Conservation (phyloP, 495 filamentous ascomycete genomes). For the Symbiotaphrina buchneri region DNA sequence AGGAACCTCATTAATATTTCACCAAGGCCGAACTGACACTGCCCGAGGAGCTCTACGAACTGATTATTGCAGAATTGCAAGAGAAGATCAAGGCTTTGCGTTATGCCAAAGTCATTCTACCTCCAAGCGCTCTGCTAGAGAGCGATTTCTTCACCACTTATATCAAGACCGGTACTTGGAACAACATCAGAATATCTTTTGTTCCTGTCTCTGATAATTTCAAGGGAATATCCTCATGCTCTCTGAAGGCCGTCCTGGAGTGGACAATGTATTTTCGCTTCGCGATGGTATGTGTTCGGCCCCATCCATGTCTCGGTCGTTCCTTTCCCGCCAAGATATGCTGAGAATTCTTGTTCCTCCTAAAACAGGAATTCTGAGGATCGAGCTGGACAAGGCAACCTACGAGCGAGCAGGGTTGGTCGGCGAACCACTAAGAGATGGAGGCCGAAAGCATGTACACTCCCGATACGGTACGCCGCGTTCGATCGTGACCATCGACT, state of each 20-base stretch:
- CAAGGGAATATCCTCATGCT: constrained; percentile 78
- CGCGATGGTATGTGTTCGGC: constrained; percentile 30
- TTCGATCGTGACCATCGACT: neutral
- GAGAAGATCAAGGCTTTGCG: constrained; percentile 16
- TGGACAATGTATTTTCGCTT: constrained; percentile 60
- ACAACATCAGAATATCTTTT: too few relatives aligned
- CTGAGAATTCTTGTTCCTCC: neutral
- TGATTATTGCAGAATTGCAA: constrained; percentile 30
- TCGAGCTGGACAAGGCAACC: constrained; percentile 62
- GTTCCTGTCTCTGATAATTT: constrained; percentile 2
- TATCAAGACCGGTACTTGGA: constrained; percentile 67
- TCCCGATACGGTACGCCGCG: constrained; percentile 25
- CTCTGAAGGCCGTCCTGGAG: constrained; percentile 60
- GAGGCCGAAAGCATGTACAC: constrained; percentile 35
- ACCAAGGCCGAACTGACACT: constrained; percentile 50
- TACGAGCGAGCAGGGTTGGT: constrained; percentile 72
- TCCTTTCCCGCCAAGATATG: constrained; percentile 1
- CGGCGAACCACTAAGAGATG: constrained; percentile 36
- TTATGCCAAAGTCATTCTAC: constrained; percentile 56
- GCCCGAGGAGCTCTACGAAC: constrained; percentile 37
- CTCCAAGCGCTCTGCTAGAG: constrained; percentile 44
- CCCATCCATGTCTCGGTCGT: neutral
- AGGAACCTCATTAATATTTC: neutral
- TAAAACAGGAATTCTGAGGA: constrained; percentile 36
- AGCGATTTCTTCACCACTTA: constrained; percentile 69